Percentiles rank a stretch among this genome's conserved stretches.
phyloP scores from a whole-genome alignment of 805 yeast genomes.

The Wickerhamiella dianesei region DNA sequence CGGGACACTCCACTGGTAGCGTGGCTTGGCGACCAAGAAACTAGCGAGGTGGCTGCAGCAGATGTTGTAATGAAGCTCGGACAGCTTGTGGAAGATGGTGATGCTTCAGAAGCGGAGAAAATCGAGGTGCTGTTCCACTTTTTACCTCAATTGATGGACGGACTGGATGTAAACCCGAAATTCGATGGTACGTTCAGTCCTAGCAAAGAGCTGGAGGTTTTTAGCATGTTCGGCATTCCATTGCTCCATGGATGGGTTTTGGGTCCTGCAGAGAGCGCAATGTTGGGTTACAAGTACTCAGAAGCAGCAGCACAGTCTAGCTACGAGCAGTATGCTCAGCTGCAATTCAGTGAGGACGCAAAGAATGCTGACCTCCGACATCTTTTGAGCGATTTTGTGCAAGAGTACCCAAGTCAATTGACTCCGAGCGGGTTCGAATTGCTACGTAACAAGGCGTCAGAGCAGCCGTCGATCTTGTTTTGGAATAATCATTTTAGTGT shows the following conservation, averaged over 20 bases:
- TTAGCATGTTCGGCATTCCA: constrained; percentile 43
- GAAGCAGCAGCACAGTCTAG: constrained; percentile 31
- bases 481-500: constrained; percentile 85
- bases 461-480: constrained; percentile 56
- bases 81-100: constrained; percentile 13
- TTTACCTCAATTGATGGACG: constrained; percentile 54
- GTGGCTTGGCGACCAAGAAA: constrained; percentile 1
- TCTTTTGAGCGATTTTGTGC: constrained; percentile 34
- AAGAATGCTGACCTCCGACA: constrained; percentile 29
- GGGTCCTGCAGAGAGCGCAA: constrained; percentile 7
- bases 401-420: constrained; percentile 57
- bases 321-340: constrained; percentile 40
- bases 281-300: constrained; percentile 16
- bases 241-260: constrained; percentile 75
- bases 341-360: constrained; percentile 41
- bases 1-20: constrained; percentile 24
- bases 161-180: constrained; percentile 58
- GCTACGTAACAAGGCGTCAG: constrained; percentile 32
- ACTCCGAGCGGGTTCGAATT: constrained; percentile 50
- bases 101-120: constrained; percentile 22
- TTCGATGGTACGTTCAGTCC: constrained; percentile 48
- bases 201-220: constrained; percentile 42
- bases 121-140: constrained; percentile 30
- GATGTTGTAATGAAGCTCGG: constrained; percentile 2
- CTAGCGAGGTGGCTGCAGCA: constrained; percentile 2